Conservation (phyloP, 164 flowering plant species). For the Vitis rupestris region DNA sequence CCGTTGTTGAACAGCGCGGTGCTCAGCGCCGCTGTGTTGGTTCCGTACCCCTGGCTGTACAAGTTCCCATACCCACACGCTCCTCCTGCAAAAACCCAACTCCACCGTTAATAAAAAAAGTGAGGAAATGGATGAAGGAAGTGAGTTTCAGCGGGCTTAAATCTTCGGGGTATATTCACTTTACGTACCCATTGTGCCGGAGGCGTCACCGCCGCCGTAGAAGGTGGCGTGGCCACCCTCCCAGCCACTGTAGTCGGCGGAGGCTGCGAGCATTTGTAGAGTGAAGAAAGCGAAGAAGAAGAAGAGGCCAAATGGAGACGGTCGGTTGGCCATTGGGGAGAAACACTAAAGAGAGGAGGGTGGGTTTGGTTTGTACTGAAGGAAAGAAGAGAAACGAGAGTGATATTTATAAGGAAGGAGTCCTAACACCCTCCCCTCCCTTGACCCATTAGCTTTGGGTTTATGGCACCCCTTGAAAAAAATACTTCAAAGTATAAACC, state of each 20-base stretch:
- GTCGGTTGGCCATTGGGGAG: constrained; percentile 15
- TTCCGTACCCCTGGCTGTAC: constrained; percentile 43
- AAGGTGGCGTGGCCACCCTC: constrained; percentile 45
- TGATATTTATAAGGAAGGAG: too few species aligned
- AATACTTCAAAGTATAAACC: too few species aligned
- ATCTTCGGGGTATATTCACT: too few species aligned
- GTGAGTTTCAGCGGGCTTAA: not conserved
- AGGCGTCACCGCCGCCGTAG: constrained; percentile 50
- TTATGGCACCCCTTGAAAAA: too few species aligned
- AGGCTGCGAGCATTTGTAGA: not conserved
- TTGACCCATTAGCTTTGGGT: too few species aligned
- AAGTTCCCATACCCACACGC: constrained; percentile 55
- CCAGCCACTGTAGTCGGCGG: constrained; percentile 35
- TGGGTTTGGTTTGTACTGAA: too few species aligned
- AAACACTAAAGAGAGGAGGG: too few species aligned
- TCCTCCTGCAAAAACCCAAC: constrained; percentile 31
- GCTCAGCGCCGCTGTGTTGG: constrained; percentile 44
- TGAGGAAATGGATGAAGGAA: too few species aligned
- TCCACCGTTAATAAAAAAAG: not conserved
- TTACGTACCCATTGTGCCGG: constrained; percentile 51
- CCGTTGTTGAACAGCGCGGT: constrained; percentile 43
- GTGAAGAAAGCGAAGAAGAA: not conserved
- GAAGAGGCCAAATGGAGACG: not conserved
- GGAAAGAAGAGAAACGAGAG: too few species aligned
- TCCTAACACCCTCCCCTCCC: too few species aligned